Conservation (phyloP, 1,284 basidiomycete genomes). For the Naganishia cerealis region DNA sequence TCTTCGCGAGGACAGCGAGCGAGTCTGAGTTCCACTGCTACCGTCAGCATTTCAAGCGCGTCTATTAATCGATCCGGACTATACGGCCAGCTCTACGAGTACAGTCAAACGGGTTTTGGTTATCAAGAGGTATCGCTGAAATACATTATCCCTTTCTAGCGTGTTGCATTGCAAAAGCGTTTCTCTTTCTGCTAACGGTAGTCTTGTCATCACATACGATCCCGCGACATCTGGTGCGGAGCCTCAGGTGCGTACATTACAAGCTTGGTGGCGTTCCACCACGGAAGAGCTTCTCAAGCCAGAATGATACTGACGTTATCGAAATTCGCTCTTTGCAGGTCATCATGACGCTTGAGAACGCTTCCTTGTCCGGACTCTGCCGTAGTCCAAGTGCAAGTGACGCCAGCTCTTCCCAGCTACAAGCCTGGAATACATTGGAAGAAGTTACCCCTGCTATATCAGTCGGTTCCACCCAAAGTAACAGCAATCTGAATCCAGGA, state of each 20-base stretch:
- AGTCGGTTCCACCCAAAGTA: background rate
- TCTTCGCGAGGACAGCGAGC: slow-evolving; percentile 30
- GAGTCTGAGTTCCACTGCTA: slow-evolving; percentile 36
- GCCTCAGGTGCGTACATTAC: slow-evolving; percentile 11
- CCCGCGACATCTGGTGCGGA: background rate
- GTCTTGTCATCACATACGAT: background rate
- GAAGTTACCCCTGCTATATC: background rate
- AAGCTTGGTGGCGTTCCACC: background rate
- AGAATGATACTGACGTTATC: background rate
- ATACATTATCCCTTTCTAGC: background rate
- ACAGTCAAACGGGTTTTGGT: slow-evolving; percentile 21
- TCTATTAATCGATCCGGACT: slow-evolving; percentile 42
- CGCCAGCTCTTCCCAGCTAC: background rate
- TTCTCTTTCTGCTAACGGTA: slow-evolving; percentile 17
- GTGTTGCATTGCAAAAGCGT: slow-evolving; percentile 30
- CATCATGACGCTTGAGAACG: slow-evolving; percentile 40
- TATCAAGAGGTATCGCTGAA: background rate
- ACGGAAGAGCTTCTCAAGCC: background rate
- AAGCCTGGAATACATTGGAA: background rate
- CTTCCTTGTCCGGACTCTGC: slow-evolving; percentile 37
- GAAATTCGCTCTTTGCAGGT: slow-evolving; percentile 31
- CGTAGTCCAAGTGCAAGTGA: background rate
- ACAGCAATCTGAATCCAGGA: background rate
- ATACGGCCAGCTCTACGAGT: slow-evolving; percentile 48
- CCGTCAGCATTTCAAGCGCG: slow-evolving; percentile 45